Evolutionary conservation across 2,329 filamentous ascomycete genomes (phyloP).

Genomic region (Sclerotinia glacialis): DNA sequence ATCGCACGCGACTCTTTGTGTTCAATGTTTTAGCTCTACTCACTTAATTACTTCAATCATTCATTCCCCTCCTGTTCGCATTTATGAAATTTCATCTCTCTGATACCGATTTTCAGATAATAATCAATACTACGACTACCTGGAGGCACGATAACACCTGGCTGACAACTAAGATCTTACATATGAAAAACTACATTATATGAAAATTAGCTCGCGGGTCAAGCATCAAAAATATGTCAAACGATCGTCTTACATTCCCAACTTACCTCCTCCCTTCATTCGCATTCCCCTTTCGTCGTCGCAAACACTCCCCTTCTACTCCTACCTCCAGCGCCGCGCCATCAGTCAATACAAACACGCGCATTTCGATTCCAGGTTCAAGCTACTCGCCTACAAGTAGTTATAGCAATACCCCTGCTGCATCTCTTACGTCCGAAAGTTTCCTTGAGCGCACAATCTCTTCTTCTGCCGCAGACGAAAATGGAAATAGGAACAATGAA

Average conservation of each 20-base stretch:
- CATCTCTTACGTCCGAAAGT: slow-evolving; percentile 13
- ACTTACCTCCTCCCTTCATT: slow-evolving; percentile 53
- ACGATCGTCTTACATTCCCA: slow-evolving; percentile 43
- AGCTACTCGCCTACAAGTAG: slow-evolving; percentile 41
- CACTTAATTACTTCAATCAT: neutral
- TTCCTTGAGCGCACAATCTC: slow-evolving; percentile 1
- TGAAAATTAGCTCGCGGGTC: neutral
- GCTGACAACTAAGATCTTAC: neutral
- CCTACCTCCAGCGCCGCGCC: slow-evolving; percentile 31
- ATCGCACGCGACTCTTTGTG: slow-evolving; percentile 13
- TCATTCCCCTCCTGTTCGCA: neutral
- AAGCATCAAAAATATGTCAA: slow-evolving; percentile 9
- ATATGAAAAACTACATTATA: neutral
- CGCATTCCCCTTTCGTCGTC: slow-evolving; percentile 46
- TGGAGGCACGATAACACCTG: neutral
- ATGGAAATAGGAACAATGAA: neutral
- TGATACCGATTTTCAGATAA: neutral
- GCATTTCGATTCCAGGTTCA: slow-evolving; percentile 37
- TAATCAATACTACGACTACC: neutral
- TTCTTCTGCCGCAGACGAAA: neutral
- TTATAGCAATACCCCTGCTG: slow-evolving; percentile 32
- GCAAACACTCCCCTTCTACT: slow-evolving; percentile 39
- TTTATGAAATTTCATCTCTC: neutral
- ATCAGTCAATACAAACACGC: slow-evolving; percentile 3
- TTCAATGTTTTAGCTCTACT: neutral